These are phyloP conservation scores for Chalara sp. DNA, from an alignment of 2,329 filamentous ascomycete genomes.

Conservation along the genomic window DNA sequence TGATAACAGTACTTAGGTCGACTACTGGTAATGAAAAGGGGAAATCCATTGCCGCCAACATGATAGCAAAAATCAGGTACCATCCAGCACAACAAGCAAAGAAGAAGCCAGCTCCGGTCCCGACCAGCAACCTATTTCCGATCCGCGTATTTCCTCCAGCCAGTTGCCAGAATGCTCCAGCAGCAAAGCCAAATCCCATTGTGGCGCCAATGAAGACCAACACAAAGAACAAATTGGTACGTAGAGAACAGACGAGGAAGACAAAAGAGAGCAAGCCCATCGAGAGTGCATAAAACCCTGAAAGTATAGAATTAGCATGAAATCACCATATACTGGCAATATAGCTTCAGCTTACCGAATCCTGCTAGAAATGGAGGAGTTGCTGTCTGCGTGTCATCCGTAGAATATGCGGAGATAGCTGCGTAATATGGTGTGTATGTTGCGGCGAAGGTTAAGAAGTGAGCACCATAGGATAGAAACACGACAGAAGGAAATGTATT, in stretches of 20 bases:
- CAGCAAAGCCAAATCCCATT: slow-evolving; percentile 49
- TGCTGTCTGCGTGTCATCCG: background rate
- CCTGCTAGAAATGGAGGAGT: background rate
- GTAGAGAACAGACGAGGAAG: slow-evolving; percentile 54
- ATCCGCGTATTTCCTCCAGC: slow-evolving; percentile 4
- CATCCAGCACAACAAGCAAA: background rate
- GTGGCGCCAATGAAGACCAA: slow-evolving; percentile 59
- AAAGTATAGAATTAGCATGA: background rate
- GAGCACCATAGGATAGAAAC: slow-evolving; percentile 21
- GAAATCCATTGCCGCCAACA: background rate
- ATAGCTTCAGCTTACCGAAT: background rate
- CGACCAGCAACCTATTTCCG: background rate
- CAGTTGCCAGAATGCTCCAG: slow-evolving; percentile 50
- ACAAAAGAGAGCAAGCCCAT: slow-evolving; percentile 5
- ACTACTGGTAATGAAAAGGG: background rate
- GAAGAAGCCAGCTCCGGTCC: background rate
- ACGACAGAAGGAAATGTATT: slow-evolving; percentile 52
- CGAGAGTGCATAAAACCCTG: slow-evolving; percentile 4
- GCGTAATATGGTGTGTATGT: slow-evolving; percentile 46
- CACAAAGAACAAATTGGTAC: slow-evolving; percentile 67
- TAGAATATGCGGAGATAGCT: slow-evolving; percentile 33
- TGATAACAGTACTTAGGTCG: slow-evolving; percentile 17
- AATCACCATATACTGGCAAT: background rate
- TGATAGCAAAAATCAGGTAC: background rate
- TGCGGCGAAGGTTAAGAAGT: slow-evolving; percentile 48